Conservation (phyloP, 2,329 filamentous ascomycete species). For the Colletotrichum cereale region DNA sequence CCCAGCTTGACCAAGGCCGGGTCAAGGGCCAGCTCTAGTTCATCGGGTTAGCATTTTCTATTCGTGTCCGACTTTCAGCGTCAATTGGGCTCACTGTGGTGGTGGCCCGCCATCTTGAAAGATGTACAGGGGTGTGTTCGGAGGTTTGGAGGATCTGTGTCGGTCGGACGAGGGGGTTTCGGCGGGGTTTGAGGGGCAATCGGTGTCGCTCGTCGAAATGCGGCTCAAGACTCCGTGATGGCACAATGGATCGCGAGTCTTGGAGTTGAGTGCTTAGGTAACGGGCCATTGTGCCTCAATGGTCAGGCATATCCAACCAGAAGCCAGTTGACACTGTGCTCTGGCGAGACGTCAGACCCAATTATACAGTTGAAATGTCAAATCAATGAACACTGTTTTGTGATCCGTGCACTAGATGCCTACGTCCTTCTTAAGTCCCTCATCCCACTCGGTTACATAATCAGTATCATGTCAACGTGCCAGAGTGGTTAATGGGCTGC, state of each 20-base stretch:
- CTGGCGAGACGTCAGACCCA: accelerated
- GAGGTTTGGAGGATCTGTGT: neutral
- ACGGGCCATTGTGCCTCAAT: neutral
- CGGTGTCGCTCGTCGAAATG: slow-evolving; percentile 23
- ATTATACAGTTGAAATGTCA: neutral
- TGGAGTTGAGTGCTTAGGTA: slow-evolving; percentile 35
- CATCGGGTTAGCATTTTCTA: slow-evolving; percentile 20
- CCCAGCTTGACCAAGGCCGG: slow-evolving; percentile 61
- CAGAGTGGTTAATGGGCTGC: slow-evolving; percentile 41
- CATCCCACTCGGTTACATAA: slow-evolving; percentile 17
- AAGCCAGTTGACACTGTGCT: neutral
- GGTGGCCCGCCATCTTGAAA: slow-evolving; percentile 41
- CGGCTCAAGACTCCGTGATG: slow-evolving; percentile 9
- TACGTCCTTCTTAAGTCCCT: accelerated
- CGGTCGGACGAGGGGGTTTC: slow-evolving; percentile 19
- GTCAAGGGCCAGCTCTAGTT: slow-evolving; percentile 59
- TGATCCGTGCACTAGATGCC: too few species aligned
- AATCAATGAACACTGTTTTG: neutral
- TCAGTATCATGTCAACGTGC: slow-evolving; percentile 31
- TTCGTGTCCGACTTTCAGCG: neutral
- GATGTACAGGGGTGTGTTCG: slow-evolving; percentile 2
- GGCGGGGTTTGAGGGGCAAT: slow-evolving; percentile 5
- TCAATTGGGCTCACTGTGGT: slow-evolving; percentile 40
- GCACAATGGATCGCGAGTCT: slow-evolving; percentile 14
- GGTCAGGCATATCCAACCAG: slow-evolving; percentile 23